phyloP scores from a whole-genome alignment of 2,329 filamentous ascomycete species.

The Sporothrix dimorphospora region DNA sequence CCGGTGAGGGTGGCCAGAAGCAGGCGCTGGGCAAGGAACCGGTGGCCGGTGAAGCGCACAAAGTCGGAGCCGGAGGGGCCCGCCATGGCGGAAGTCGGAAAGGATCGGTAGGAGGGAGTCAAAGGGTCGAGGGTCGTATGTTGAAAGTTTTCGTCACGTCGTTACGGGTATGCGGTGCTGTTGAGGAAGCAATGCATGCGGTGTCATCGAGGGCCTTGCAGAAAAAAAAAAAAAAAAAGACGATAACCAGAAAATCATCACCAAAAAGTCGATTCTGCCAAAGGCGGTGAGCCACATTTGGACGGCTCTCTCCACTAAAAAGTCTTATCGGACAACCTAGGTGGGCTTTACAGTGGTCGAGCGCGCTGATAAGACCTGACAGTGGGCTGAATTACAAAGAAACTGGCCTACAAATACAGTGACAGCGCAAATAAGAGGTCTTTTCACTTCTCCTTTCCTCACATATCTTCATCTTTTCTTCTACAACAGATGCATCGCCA shows the following conservation, averaged over 20 bases:
- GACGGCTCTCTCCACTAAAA: not conserved
- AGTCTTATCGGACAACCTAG: slow-evolving; percentile 25
- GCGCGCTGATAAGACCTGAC: not conserved
- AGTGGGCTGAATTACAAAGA: too few relatives aligned
- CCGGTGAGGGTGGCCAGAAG: slow-evolving; percentile 91
- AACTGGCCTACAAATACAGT: too few relatives aligned
- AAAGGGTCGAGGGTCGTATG: not conserved
- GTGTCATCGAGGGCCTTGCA: not conserved
- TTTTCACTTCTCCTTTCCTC: too few relatives aligned
- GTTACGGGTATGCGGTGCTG: not conserved
- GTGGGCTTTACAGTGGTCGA: too few relatives aligned
- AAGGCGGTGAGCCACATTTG: slow-evolving; percentile 26
- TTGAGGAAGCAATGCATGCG: slow-evolving; percentile 1
- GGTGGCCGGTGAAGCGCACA: slow-evolving; percentile 77
- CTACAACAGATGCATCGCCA: too few relatives aligned
- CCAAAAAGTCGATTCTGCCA: slow-evolving; percentile 31
- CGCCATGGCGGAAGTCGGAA: slow-evolving; percentile 23
- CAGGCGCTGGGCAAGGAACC: slow-evolving; percentile 79
- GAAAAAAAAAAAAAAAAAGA: slow-evolving; percentile 19
- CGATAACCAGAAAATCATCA: slow-evolving; percentile 11
- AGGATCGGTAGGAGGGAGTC: not conserved
- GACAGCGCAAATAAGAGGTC: too few relatives aligned
- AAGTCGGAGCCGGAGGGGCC: slow-evolving; percentile 27
- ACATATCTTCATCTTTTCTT: too few relatives aligned
- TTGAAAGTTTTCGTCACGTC: not conserved